Conservation (phyloP, 148 eudicot genomes). For the Dianthus caryophyllus region DNA sequence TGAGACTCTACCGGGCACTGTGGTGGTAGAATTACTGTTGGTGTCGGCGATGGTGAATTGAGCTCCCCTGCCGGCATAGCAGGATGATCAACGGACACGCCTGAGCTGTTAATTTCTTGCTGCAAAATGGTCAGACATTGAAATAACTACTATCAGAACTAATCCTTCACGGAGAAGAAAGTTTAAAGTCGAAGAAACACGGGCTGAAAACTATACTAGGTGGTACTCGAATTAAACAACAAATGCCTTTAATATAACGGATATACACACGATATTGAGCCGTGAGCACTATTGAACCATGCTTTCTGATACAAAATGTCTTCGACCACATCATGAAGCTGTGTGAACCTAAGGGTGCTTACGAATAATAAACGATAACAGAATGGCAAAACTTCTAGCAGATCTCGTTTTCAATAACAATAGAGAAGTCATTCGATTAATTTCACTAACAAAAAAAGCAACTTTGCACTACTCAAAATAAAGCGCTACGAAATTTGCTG, state of each 20-base stretch:
- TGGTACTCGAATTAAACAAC: too few species aligned
- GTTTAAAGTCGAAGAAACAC: background rate
- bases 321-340: background rate
- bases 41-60: slow-evolving; percentile 9
- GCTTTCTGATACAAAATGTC: background rate
- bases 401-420: background rate
- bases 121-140: background rate
- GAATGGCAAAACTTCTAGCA: background rate
- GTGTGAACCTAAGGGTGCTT: background rate
- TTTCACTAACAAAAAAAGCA: background rate
- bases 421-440: background rate
- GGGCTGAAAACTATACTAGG: too few species aligned
- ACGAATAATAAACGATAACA: background rate
- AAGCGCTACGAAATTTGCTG: too few species aligned
- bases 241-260: too few species aligned
- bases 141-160: background rate
- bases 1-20: slow-evolving; percentile 12
- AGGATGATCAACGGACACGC: slow-evolving; percentile 15
- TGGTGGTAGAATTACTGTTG: slow-evolving; percentile 15
- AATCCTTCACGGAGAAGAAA: background rate
- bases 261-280: too few species aligned
- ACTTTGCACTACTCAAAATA: too few species aligned
- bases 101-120: slow-evolving; percentile 11
- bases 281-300: background rate
- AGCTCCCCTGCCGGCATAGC: slow-evolving; percentile 24